phyloP scores from a whole-genome alignment of 169 alveolate species.

The Babesia sp. region DNA sequence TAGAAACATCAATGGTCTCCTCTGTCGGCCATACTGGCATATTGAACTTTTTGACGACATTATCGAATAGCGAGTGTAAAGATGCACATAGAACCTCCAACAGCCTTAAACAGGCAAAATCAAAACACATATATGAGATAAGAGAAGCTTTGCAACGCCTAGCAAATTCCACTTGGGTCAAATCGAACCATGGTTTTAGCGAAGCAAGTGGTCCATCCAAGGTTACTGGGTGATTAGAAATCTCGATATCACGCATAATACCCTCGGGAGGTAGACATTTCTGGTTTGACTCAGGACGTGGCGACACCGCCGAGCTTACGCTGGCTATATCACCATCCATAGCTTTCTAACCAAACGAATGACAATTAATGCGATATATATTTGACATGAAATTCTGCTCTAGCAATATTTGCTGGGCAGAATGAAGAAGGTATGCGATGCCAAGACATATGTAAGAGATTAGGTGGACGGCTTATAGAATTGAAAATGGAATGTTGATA shows the following conservation, averaged over 20 bases:
- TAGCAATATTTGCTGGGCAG: no score
- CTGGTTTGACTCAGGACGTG: background rate
- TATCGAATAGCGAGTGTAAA: background rate
- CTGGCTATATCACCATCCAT: background rate
- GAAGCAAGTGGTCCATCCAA: background rate
- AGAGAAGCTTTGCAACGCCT: constrained; percentile 46
- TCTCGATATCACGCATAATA: constrained; percentile 41
- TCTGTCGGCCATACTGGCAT: background rate
- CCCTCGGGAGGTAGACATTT: constrained; percentile 11
- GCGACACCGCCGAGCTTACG: background rate
- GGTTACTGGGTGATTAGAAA: background rate
- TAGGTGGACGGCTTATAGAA: no score
- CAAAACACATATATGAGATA: constrained; percentile 36
- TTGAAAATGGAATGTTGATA: no score
- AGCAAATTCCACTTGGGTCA: constrained; percentile 24
- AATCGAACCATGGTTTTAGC: constrained; percentile 30
- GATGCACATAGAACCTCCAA: background rate
- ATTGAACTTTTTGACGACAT: background rate
- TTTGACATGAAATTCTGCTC: no score
- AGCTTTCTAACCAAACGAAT: no score
- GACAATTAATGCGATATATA: no score
- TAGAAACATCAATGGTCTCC: constrained; percentile 21
- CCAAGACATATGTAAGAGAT: no score
- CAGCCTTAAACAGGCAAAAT: background rate
- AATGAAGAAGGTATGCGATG: no score